Percentiles rank a stretch among this genome's conserved stretches.
phyloP scores from a whole-genome alignment of 305 asterid species.

The Fraxinus sp. region DNA sequence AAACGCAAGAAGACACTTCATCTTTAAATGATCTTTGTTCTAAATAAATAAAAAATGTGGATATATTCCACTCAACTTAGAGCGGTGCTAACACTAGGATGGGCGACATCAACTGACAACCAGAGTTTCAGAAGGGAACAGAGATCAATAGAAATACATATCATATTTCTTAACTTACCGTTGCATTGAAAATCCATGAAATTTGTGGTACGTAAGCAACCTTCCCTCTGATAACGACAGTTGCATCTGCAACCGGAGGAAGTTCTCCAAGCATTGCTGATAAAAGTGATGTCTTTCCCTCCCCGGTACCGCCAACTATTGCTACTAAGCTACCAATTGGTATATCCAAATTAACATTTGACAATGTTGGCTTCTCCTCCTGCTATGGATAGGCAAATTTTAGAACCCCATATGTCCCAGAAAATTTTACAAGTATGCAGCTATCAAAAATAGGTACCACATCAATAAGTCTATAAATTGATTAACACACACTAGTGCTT shows the following conservation, averaged over 20 bases:
- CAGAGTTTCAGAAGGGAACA: neutral
- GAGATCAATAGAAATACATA: conserved; percentile 7
- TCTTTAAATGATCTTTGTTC: neutral
- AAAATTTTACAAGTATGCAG: conserved; percentile 6
- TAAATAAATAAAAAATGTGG: neutral
- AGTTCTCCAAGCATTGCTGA: conserved; percentile 96
- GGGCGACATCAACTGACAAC: neutral
- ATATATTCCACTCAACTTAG: conserved; percentile 7
- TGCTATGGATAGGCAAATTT: conserved; percentile 30
- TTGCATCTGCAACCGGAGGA: conserved; percentile 65
- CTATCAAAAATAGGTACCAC: neutral
- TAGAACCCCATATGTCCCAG: conserved; percentile 9
- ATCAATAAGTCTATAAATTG: neutral
- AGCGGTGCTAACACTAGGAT: conserved; percentile 3
- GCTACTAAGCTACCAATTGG: conserved; percentile 85
- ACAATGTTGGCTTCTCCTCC: conserved; percentile 69
- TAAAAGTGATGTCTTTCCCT: conserved; percentile 91
- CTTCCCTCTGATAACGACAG: conserved; percentile 69
- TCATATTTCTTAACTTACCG: conserved; percentile 55
- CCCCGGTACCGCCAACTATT: conserved; percentile 89
- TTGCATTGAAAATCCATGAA: conserved; percentile 95
- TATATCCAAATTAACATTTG: conserved; percentile 79
- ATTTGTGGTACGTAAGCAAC: conserved; percentile 94
- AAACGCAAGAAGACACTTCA: neutral
- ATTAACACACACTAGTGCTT: neutral